Evolutionary conservation across 108 stramenopile species (phyloP).

Genomic region (Pseudonitzschia multiseries): DNA sequence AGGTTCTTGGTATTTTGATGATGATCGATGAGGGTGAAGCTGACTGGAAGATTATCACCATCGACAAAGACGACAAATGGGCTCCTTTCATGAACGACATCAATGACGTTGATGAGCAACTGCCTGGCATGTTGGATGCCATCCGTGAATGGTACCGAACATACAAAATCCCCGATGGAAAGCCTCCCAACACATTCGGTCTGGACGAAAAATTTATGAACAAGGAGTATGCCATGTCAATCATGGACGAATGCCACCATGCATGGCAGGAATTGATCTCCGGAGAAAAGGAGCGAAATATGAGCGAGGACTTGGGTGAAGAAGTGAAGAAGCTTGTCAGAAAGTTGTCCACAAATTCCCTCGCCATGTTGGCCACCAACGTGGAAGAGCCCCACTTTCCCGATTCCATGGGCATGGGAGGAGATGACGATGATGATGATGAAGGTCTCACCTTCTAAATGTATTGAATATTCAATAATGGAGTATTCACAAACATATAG

Average conservation of each 20-base stretch:
- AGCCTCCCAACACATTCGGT: constrained; percentile 95
- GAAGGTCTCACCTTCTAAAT: constrained; percentile 42
- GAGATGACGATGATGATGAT: constrained; percentile 28
- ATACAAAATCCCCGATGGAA: constrained; percentile 99
- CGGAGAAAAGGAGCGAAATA: constrained; percentile 75
- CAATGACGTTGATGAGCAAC: constrained; percentile 90
- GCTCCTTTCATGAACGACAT: constrained; percentile 95
- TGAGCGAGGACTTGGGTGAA: constrained; percentile 38
- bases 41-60: constrained; percentile 97
- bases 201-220: constrained; percentile 93
- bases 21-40: constrained; percentile 99
- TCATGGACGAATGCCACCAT: constrained; percentile 87
- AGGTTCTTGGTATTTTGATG: constrained; percentile 94
- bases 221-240: constrained; percentile 84
- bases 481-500: no score
- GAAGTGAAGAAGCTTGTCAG: constrained; percentile 76
- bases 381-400: constrained; percentile 67
- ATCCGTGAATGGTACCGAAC: constrained; percentile 98
- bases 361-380: constrained; percentile 61
- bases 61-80: constrained; percentile 95
- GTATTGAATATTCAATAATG: background rate
- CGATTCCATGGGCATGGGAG: no score
- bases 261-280: constrained; percentile 87
- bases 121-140: constrained; percentile 87
- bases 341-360: constrained; percentile 78